phyloP scores from a whole-genome alignment of 257 asterid genomes.

The Knoxia roxburghii region DNA sequence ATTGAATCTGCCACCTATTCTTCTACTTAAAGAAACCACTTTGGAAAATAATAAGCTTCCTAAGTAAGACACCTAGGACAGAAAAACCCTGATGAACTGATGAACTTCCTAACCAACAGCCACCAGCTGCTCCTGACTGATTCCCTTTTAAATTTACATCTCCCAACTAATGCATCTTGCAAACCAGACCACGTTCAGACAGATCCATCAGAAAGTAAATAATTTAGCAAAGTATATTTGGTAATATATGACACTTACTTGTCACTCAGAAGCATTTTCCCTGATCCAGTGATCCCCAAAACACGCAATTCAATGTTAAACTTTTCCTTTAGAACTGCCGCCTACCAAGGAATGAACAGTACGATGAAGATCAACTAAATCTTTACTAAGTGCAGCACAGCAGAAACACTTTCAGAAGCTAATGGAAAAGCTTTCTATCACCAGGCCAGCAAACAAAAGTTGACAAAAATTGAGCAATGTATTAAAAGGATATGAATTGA shows the following conservation, averaged over 20 bases:
- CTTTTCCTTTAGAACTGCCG: constrained; percentile 89
- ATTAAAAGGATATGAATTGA: not conserved
- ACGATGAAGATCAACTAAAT: constrained; percentile 2
- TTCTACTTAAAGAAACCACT: too few relatives aligned
- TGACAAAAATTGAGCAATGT: not conserved
- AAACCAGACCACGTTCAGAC: not conserved
- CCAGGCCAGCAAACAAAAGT: not conserved
- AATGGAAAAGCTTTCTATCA: not conserved
- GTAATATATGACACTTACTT: constrained; percentile 41
- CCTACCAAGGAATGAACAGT: constrained; percentile 40
- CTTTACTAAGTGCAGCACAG: not conserved
- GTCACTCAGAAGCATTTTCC: constrained; percentile 71
- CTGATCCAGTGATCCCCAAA: constrained; percentile 84
- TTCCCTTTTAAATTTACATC: too few relatives aligned
- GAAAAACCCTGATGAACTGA: too few relatives aligned
- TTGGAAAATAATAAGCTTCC: too few relatives aligned
- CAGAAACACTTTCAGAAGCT: too few relatives aligned
- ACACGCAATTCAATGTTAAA: constrained; percentile 94
- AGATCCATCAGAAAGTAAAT: not conserved
- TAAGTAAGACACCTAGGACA: too few relatives aligned
- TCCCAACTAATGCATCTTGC: too few relatives aligned
- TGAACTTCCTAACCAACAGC: not conserved
- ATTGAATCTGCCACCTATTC: too few relatives aligned
- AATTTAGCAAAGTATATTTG: not conserved
- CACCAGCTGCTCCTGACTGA: not conserved